Evolutionary conservation across 2,329 filamentous ascomycete genomes (phyloP).

Genomic region (Nemania sp.): DNA sequence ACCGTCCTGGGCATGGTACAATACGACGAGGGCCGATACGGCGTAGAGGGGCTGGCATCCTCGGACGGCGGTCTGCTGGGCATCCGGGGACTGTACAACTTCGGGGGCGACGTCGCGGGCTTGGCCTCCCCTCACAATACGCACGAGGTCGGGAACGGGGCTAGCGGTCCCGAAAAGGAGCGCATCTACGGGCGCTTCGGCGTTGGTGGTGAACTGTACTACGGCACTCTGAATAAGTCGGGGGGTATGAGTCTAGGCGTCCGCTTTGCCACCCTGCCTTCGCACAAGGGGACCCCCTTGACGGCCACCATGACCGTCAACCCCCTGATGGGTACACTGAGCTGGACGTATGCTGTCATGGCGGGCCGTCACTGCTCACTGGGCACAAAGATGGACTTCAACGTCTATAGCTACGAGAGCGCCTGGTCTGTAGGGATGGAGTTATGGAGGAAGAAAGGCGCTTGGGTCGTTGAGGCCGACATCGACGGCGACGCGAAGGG

Average conservation of each 20-base stretch:
- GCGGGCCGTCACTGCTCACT: slow-evolving; percentile 82
- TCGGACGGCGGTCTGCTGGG: slow-evolving; percentile 91
- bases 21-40: slow-evolving; percentile 86
- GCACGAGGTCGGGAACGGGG: slow-evolving; percentile 30
- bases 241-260: slow-evolving; percentile 88
- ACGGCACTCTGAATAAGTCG: slow-evolving; percentile 91
- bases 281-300: slow-evolving; percentile 82
- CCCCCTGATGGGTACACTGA: slow-evolving; percentile 91
- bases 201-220: slow-evolving; percentile 91
- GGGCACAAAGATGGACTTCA: slow-evolving; percentile 93
- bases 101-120: slow-evolving; percentile 70
- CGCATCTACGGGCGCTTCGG: slow-evolving; percentile 81
- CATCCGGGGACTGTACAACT: slow-evolving; percentile 90
- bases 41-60: slow-evolving; percentile 86
- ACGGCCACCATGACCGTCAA: slow-evolving; percentile 93
- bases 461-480: slow-evolving; percentile 45
- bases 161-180: slow-evolving; percentile 52
- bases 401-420: slow-evolving; percentile 97
- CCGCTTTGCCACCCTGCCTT: slow-evolving; percentile 85
- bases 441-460: slow-evolving; percentile 74
- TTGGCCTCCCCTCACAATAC: slow-evolving; percentile 26
- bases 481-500: slow-evolving; percentile 42
- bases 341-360: slow-evolving; percentile 87
- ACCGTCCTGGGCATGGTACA: slow-evolving; percentile 74
- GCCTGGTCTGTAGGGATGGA: slow-evolving; percentile 91